A percentile compares a stretch with the other conserved stretches of the same genome.
phyloP scores from a whole-genome alignment of 2,329 filamentous ascomycete genomes.

The Aaosphaeria arxii region DNA sequence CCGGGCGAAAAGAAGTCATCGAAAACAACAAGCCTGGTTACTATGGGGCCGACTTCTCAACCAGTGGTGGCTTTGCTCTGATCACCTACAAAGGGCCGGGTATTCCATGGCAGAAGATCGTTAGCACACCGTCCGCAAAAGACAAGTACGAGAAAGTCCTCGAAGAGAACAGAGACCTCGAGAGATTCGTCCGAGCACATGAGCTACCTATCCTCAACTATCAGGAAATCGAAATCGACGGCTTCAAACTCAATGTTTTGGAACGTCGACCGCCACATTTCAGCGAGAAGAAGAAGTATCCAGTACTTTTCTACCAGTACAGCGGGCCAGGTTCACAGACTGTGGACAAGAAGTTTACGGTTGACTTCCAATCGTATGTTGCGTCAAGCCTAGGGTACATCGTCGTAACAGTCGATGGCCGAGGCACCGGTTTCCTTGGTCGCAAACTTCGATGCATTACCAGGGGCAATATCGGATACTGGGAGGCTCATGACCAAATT shows the following conservation, averaged over 20 bases:
- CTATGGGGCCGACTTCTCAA: conserved; percentile 81
- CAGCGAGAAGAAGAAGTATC: conserved; percentile 77
- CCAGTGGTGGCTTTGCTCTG: conserved; percentile 76
- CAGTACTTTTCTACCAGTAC: conserved; percentile 93
- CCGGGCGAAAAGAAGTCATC: conserved; percentile 69
- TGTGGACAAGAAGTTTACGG: conserved; percentile 73
- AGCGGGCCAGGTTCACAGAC: conserved; percentile 90
- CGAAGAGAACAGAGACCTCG: conserved; percentile 73
- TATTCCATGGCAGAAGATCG: conserved; percentile 87
- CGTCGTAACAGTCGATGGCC: conserved; percentile 89
- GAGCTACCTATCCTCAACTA: conserved; percentile 82
- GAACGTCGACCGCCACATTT: conserved; percentile 92
- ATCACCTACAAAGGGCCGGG: conserved; percentile 79
- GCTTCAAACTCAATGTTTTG: conserved; percentile 68
- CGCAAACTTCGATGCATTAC: conserved; percentile 79
- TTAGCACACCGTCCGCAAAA: conserved; percentile 72
- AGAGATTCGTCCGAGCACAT: conserved; percentile 67
- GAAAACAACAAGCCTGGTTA: conserved; percentile 72
- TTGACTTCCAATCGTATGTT: conserved; percentile 90
- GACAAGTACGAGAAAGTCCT: conserved; percentile 66
- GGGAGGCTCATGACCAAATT: conserved; percentile 88
- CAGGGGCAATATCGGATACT: conserved; percentile 78
- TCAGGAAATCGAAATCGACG: conserved; percentile 80
- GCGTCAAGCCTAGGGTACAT: conserved; percentile 85
- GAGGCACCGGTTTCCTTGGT: conserved; percentile 88